Evolutionary conservation across 768 basidiomycete genomes (phyloP).

Genomic region (Leccinum variicolor): DNA sequence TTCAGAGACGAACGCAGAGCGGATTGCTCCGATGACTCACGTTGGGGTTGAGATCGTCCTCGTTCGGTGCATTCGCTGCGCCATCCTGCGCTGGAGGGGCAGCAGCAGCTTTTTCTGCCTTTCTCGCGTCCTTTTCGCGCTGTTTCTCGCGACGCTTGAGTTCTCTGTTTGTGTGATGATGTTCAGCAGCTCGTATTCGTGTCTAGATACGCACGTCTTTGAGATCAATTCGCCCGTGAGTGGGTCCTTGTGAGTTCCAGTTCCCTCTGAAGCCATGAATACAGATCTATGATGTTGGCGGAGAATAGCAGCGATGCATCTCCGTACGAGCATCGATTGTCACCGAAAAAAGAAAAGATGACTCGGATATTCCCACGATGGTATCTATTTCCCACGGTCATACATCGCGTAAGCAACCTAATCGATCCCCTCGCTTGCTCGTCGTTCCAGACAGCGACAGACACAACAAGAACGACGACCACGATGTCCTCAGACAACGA

Average conservation of each 20-base stretch:
- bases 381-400: constrained; percentile 3
- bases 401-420: constrained; percentile 24
- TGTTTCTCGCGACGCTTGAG: constrained; percentile 92
- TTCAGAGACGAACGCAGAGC: neutral
- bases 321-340: constrained; percentile 22
- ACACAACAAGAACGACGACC: constrained; percentile 3
- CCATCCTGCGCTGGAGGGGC: constrained; percentile 37
- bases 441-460: constrained; percentile 16
- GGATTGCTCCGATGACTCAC: constrained; percentile 45
- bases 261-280: constrained; percentile 37
- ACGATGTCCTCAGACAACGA: constrained; percentile 66
- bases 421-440: constrained; percentile 27
- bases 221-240: constrained; percentile 96
- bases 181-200: constrained; percentile 17
- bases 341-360: constrained; percentile 10
- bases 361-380: constrained; percentile 3
- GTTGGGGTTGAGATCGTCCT: constrained; percentile 88
- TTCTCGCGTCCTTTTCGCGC: constrained; percentile 67
- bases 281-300: constrained; percentile 6
- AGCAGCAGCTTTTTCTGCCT: constrained; percentile 68
- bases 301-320: constrained; percentile 17
- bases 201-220: constrained; percentile 67
- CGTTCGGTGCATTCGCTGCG: constrained; percentile 45
- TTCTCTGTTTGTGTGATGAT: constrained; percentile 56
- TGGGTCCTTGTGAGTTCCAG: constrained; percentile 60